phyloP scores from a whole-genome alignment of 73 alveolate species.

The Tetrahymena borealis region DNA sequence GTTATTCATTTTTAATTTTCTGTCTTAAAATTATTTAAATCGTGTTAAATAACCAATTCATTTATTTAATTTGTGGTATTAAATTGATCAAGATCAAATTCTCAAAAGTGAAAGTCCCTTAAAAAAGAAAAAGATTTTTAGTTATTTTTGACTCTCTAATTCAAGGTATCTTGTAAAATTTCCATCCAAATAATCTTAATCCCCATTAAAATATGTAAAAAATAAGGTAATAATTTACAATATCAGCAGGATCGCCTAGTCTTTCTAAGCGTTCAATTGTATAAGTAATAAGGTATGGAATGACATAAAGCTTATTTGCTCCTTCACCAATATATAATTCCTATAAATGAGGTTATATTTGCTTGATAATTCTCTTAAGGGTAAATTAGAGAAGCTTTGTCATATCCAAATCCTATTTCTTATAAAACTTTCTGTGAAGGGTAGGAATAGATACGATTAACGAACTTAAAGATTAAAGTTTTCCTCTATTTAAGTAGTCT shows the following conservation, averaged over 20 bases:
- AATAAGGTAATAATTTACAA: neutral
- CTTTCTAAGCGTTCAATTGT: neutral
- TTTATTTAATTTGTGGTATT: too few species aligned
- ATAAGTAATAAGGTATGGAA: neutral
- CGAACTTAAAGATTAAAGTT: neutral
- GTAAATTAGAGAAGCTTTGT: neutral
- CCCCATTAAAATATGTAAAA: neutral
- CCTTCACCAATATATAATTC: neutral
- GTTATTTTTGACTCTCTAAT: too few species aligned
- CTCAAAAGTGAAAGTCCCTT: too few species aligned
- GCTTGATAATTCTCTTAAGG: neutral
- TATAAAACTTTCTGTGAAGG: neutral
- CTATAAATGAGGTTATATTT: neutral
- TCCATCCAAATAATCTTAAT: too few species aligned
- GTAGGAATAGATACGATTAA: neutral
- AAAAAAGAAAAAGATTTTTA: too few species aligned
- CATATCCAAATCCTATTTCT: neutral
- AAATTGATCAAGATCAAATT: too few species aligned
- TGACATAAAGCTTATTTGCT: neutral
- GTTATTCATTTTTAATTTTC: too few species aligned
- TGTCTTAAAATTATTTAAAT: too few species aligned
- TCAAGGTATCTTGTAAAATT: too few species aligned
- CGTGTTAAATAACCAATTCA: too few species aligned
- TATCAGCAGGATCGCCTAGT: neutral
- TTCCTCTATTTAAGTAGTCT: neutral